Conservation (phyloP, 2,329 filamentous ascomycete genomes). For the Parastagonospora avenae region DNA sequence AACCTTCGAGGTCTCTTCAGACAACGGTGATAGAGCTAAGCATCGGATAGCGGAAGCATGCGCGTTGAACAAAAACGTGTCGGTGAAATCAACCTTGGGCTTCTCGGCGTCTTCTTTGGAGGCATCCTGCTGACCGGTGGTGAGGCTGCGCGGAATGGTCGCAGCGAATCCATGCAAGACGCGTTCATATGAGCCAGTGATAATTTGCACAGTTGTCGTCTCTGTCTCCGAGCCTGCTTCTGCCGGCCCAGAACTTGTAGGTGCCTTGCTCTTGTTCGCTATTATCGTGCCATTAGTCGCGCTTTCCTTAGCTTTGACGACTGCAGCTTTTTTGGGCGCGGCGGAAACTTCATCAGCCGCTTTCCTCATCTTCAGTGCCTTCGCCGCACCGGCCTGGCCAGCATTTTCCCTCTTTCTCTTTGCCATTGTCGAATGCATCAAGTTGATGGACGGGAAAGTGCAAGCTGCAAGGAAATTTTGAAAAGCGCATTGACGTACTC, state of each 20-base stretch:
- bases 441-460: constrained; percentile 14
- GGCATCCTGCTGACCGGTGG: constrained; percentile 34
- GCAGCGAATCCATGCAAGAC: constrained; percentile 89
- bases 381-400: constrained; percentile 21
- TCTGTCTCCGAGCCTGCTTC: constrained; percentile 9
- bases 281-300: constrained; percentile 22
- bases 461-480: constrained; percentile 25
- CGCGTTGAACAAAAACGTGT: constrained; percentile 95
- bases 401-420: constrained; percentile 44
- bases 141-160: constrained; percentile 58
- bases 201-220: constrained; percentile 72
- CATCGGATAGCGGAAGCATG: constrained; percentile 90
- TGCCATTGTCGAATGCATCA: constrained; percentile 30
- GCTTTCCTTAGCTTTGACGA: constrained; percentile 19
- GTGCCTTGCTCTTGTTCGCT: constrained; percentile 23
- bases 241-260: constrained; percentile 7
- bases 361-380: constrained; percentile 34
- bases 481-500: constrained; percentile 20
- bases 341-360: constrained; percentile 18
- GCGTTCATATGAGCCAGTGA: constrained; percentile 92
- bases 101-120: constrained; percentile 25
- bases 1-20: constrained; percentile 76
- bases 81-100: constrained; percentile 70
- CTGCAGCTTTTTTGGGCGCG: constrained; percentile 20
- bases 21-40: constrained; percentile 76